Percentiles rank a stretch among this genome's conserved stretches.
phyloP scores from a whole-genome alignment of 371 early-diverging fungal species.

The Rhizopus sp. region DNA sequence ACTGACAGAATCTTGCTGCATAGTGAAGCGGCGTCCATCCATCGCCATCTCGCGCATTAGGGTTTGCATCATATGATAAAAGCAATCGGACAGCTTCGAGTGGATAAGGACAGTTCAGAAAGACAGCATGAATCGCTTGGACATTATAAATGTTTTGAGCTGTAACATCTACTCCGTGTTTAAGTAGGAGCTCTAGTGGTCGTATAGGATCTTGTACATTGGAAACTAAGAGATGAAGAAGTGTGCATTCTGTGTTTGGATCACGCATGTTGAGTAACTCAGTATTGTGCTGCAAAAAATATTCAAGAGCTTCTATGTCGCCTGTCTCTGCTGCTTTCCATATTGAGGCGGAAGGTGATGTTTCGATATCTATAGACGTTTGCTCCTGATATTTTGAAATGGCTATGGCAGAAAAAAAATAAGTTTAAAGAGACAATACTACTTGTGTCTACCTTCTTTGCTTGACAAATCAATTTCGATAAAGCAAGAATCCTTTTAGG shows the following conservation, averaged over 20 bases:
- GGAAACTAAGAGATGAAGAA: constrained; percentile 47
- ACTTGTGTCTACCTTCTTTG: constrained; percentile 16
- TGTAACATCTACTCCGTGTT: constrained; percentile 52
- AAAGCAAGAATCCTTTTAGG: constrained; percentile 22
- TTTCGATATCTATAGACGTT: constrained; percentile 8
- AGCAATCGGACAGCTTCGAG: constrained; percentile 39
- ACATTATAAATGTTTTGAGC: constrained; percentile 44
- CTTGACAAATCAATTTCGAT: constrained; percentile 19
- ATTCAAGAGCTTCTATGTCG: constrained; percentile 23
- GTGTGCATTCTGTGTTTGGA: constrained; percentile 51
- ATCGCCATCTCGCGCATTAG: constrained; percentile 69
- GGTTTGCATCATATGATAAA: constrained; percentile 36
- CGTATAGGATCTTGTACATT: constrained; percentile 35
- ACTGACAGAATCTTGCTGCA: constrained; percentile 56
- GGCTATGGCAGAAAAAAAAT: neutral
- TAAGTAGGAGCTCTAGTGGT: constrained; percentile 39
- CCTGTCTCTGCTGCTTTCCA: constrained; percentile 38
- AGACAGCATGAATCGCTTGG: constrained; percentile 42
- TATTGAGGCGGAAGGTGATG: constrained; percentile 11
- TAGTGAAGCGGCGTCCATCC: constrained; percentile 81
- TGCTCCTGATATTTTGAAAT: constrained; percentile 1
- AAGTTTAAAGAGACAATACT: neutral
- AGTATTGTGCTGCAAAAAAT: constrained; percentile 21
- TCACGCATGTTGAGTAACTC: constrained; percentile 48
- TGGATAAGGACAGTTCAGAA: constrained; percentile 36